Conservation (phyloP, 148 eudicot species). For the Chenopodium suecicum region DNA sequence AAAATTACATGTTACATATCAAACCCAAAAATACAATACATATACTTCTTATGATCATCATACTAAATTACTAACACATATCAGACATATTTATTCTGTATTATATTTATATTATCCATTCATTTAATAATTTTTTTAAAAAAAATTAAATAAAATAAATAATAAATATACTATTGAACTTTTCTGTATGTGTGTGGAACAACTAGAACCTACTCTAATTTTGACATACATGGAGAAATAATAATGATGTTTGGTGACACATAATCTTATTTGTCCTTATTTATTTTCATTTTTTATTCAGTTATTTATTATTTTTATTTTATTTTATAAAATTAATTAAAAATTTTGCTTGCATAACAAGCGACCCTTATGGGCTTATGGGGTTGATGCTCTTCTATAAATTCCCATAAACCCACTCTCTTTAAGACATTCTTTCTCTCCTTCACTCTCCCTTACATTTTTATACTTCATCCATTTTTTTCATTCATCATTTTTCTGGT, state of each 20-base stretch:
- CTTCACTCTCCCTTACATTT: conserved; percentile 11
- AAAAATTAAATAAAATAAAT: no score
- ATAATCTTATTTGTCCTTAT: not conserved
- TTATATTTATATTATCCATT: no score
- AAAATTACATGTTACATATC: no score
- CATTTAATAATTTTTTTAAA: no score
- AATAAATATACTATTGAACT: not conserved
- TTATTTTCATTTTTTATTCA: not conserved
- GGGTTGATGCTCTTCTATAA: conserved; percentile 27
- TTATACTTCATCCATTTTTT: no score
- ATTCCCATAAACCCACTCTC: conserved; percentile 23
- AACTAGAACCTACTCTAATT: not conserved
- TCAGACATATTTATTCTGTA: no score
- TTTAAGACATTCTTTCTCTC: conserved; percentile 25
- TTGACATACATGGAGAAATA: not conserved
- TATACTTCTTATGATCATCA: no score
- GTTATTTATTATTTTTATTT: not conserved
- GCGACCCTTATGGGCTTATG: conserved; percentile 16
- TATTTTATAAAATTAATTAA: not conserved
- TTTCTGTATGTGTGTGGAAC: not conserved
- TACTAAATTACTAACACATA: no score
- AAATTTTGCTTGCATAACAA: conserved; percentile 30
- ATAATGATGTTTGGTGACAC: not conserved
- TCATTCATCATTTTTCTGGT: conserved; percentile 6
- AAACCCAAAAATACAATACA: no score